These are phyloP conservation scores for Debaryomycetaceae sp. DNA, from an alignment of 1,139 yeast genomes.

Conservation along the genomic window DNA sequence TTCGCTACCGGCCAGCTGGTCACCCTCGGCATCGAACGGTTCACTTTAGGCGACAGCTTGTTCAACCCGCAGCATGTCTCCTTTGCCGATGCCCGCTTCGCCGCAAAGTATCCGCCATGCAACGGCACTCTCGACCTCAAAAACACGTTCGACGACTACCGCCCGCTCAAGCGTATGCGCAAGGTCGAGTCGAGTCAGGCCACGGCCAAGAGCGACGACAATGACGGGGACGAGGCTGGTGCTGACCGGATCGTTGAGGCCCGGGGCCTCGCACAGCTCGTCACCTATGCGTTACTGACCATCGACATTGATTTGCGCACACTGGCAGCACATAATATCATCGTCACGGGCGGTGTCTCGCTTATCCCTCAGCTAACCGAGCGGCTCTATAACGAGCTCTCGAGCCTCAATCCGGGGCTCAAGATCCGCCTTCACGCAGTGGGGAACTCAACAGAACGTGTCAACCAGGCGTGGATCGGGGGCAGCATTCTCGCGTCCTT, in stretches of 20 bases:
- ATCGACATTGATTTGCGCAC: constrained; percentile 88
- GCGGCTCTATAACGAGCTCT: constrained; percentile 64
- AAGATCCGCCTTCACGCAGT: constrained; percentile 83
- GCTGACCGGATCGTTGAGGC: constrained; percentile 3
- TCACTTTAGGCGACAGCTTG: constrained; percentile 59
- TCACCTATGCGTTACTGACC: constrained; percentile 56
- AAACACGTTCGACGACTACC: constrained; percentile 46
- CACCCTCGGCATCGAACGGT: constrained; percentile 44
- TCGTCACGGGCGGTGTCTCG: constrained; percentile 84
- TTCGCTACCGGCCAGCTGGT: constrained; percentile 57
- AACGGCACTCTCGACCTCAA: constrained; percentile 27
- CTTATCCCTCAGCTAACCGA: constrained; percentile 84
- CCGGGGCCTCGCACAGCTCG: constrained; percentile 56
- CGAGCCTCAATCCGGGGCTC: constrained; percentile 74
- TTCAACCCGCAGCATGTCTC: constrained; percentile 50
- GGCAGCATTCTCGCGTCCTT: constrained; percentile 85
- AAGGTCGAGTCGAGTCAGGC: constrained; percentile 29
- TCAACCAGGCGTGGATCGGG: constrained; percentile 89
- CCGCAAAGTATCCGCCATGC: constrained; percentile 20
- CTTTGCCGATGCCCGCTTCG: constrained; percentile 14
- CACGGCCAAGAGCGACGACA: constrained; percentile 19
- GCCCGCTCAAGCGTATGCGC: constrained; percentile 57
- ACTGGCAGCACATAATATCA: constrained; percentile 82
- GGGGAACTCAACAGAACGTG: constrained; percentile 76
- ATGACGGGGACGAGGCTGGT: constrained; percentile 3